These are phyloP conservation scores for Haplosporangium sp. DNA, from an alignment of 371 early-diverging fungal genomes.

Conservation along the genomic window DNA sequence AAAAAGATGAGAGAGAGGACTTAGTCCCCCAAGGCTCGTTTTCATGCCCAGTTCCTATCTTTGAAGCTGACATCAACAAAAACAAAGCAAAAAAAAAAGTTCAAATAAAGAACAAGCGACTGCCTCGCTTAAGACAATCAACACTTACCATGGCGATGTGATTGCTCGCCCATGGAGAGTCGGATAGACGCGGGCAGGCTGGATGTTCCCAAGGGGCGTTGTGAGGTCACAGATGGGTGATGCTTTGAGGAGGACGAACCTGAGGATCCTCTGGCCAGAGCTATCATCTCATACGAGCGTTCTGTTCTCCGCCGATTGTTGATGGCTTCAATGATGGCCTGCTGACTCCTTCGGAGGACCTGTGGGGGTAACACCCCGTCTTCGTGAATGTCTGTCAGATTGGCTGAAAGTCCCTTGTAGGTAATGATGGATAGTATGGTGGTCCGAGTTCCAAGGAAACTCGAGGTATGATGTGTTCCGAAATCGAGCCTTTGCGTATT, in stretches of 20 bases:
- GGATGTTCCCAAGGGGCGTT: not conserved
- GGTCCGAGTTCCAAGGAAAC: not conserved
- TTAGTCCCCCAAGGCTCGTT: not conserved
- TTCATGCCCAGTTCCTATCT: not conserved
- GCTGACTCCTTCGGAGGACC: conserved; percentile 30
- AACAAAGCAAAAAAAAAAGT: too few species aligned
- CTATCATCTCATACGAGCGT: conserved; percentile 33
- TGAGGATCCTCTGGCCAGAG: conserved; percentile 17
- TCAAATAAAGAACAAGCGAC: too few species aligned
- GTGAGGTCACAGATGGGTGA: not conserved
- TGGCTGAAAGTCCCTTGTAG: conserved; percentile 6
- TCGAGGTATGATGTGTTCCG: not conserved
- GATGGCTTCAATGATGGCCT: conserved; percentile 52
- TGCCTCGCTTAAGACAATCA: too few species aligned
- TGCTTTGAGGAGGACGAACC: not conserved
- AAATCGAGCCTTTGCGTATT: too few species aligned
- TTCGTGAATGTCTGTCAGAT: conserved; percentile 44
- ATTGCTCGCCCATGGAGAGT: too few species aligned
- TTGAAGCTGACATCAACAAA: not conserved
- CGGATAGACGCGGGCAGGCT: not conserved
- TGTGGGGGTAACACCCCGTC: conserved; percentile 23
- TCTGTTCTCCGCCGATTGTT: conserved; percentile 37
- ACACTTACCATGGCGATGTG: too few species aligned
- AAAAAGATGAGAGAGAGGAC: not conserved
- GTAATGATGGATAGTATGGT: not conserved